Conservation (phyloP, 208 protist genomes). For the Crithidia brevicula region DNA sequence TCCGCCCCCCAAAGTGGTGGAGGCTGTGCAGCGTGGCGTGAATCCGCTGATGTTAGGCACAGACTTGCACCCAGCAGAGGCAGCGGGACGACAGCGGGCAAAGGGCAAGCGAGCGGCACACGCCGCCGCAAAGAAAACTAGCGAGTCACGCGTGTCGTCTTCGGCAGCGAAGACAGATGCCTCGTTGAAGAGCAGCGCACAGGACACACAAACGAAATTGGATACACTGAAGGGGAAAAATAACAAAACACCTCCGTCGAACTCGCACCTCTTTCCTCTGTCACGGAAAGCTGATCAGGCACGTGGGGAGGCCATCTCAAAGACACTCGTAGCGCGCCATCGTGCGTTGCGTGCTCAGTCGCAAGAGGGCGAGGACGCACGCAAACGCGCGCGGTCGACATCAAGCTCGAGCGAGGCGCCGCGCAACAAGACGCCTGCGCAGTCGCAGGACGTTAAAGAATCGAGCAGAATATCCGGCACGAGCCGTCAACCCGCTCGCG, state of each 20-base stretch:
- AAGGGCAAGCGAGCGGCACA: constrained; percentile 4
- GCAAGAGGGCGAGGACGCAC: background rate
- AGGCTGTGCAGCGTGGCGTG: constrained; percentile 27
- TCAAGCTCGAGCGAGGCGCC: background rate
- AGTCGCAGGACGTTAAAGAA: no score
- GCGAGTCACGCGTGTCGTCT: background rate
- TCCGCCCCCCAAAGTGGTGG: constrained; percentile 24
- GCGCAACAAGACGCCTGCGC: background rate
- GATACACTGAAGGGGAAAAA: no score
- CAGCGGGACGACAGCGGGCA: constrained; percentile 18
- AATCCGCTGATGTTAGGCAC: constrained; percentile 23
- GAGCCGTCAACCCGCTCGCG: no score
- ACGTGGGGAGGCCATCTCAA: constrained; percentile 12
- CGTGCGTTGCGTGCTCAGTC: constrained; percentile 18
- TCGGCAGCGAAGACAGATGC: no score
- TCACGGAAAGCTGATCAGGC: background rate
- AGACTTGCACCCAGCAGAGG: constrained; percentile 16
- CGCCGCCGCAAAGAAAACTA: background rate
- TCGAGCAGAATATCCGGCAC: no score
- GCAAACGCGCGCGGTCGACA: constrained; percentile 4
- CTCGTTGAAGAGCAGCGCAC: no score
- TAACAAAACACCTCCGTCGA: no score
- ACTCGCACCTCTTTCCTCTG: background rate
- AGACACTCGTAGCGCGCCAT: constrained; percentile 11
- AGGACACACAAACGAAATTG: no score